These are phyloP conservation scores for Cutaneotrichosporon spelunceum DNA, from an alignment of 1,284 basidiomycete genomes.

Conservation along the genomic window DNA sequence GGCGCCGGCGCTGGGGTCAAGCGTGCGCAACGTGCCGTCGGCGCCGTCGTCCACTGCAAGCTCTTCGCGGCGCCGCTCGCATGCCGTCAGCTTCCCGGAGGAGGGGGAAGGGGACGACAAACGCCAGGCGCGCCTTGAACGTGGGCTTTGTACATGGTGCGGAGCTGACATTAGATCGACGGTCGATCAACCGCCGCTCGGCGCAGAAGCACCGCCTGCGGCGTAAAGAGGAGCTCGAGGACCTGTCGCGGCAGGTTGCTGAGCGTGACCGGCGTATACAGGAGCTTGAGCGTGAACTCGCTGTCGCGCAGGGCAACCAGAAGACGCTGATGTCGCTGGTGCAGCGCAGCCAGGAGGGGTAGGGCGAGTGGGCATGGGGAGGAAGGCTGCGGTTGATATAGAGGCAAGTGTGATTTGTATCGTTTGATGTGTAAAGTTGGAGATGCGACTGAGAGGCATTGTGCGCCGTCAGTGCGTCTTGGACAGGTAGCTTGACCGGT, in stretches of 20 bases:
- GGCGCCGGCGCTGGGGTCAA: constrained; percentile 13
- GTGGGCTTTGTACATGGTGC: constrained; percentile 9
- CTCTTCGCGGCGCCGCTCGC: constrained; percentile 3
- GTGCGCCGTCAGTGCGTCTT: too few relatives aligned
- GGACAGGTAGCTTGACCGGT: too few relatives aligned
- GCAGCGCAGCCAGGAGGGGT: neutral
- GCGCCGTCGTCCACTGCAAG: neutral
- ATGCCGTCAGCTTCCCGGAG: constrained; percentile 5
- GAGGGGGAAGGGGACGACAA: constrained; percentile 18
- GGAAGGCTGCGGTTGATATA: too few relatives aligned
- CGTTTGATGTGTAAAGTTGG: too few relatives aligned
- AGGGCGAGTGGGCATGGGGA: neutral
- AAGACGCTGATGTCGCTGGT: constrained; percentile 12
- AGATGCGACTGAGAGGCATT: too few relatives aligned
- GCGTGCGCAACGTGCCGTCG: constrained; percentile 6
- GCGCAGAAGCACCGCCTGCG: constrained; percentile 28
- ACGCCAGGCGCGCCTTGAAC: constrained; percentile 22
- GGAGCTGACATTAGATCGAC: constrained; percentile 19
- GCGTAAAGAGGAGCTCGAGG: constrained; percentile 27
- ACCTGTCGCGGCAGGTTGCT: constrained; percentile 15
- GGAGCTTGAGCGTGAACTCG: constrained; percentile 21
- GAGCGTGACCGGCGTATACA: constrained; percentile 20
- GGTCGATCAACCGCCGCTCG: constrained; percentile 27
- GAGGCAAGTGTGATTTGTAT: too few relatives aligned
- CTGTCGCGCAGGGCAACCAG: constrained; percentile 17